Base-by-base conservation (phyloP, 2,329 filamentous ascomycete genomes). In the Dactylellina drechsleri region DNA sequence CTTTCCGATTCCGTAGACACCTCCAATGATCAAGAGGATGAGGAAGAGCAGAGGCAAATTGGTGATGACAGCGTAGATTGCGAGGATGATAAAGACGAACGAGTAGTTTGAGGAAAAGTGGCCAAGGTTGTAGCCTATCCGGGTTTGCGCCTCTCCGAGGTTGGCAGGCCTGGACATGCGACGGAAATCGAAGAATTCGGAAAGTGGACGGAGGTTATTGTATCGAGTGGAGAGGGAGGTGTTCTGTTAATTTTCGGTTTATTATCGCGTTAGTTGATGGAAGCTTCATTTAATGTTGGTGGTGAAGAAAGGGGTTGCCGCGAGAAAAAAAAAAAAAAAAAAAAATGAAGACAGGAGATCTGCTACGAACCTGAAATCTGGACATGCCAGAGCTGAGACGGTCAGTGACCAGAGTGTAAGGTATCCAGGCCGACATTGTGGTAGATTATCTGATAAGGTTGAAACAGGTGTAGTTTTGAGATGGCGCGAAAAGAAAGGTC, bases 91-190 rank as follows among this genome's bases (percentile, higher is more conserved):
- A 82, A 98, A 97, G 79, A 98, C 88, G 77, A 91, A 90, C 79
- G 91, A 91, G 87, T 99, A 99, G 86, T 99, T 99, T 90, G 92
- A 97, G 77, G 93, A 96, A 86, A 96, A 99, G 85, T 98, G 91
- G 82, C 91, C 89, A 78, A 99, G 85, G 84, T 99, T 99, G 89
- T 97, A 97, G 86, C 96, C 96, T 84, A 97, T 90, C 78, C 94
- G 89, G 79, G 90, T 93, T 84, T 98, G 94, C 77, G 92, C 89
- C 83, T 97, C 93, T 78, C 85, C 85, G 80, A 98, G 97, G 85
- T 96, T 96, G 81, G 88, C 88, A 28, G 95, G 95, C 85, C 98
- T 99, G 78, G 92, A 96, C 67, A 99, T 80, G 79, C 93, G 92
- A 88, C 97, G 97, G 84, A 98, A 83, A 83, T 98, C 93, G 83